Conservation (phyloP, 2,329 filamentous ascomycete species). For the Aspergillus nomiae region DNA sequence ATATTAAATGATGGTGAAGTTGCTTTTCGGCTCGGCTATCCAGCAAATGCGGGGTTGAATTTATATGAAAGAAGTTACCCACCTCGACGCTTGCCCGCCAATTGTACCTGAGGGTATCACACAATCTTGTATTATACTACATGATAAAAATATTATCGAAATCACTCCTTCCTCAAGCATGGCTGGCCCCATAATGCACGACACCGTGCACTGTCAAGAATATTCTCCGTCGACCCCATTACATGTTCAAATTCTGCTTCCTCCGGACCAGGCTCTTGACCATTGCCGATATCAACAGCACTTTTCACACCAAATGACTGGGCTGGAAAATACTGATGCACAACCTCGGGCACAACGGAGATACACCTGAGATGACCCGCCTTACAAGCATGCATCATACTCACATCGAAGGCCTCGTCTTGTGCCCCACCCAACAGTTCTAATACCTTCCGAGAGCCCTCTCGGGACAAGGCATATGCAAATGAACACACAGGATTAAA, state of each 20-base stretch:
- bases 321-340: conserved; percentile 38
- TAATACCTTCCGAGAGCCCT: conserved; percentile 41
- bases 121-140: too few species aligned
- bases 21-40: neutral
- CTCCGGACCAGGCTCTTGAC: conserved; percentile 18
- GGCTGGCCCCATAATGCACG: conserved; percentile 30
- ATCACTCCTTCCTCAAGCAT: conserved; percentile 17
- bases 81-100: too few species aligned
- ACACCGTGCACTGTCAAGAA: conserved; percentile 39
- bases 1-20: neutral
- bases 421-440: conserved; percentile 27
- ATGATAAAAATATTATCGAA: too few species aligned
- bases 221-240: conserved; percentile 39
- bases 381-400: conserved; percentile 35
- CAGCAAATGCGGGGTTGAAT: neutral
- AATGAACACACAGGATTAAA: conserved; percentile 36
- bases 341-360: conserved; percentile 40
- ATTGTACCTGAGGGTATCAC: neutral
- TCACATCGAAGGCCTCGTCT: conserved; percentile 40
- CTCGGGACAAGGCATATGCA: conserved; percentile 41
- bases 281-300: conserved; percentile 24
- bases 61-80: too few species aligned
- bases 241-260: conserved; percentile 25
- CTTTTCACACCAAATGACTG: conserved; percentile 28
- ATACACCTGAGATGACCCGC: conserved; percentile 33